Evolutionary conservation across 163 green algal genomes (phyloP), one percentile per base, ranked within the genome.

Genomic region (Picocystis sp.): DNA sequence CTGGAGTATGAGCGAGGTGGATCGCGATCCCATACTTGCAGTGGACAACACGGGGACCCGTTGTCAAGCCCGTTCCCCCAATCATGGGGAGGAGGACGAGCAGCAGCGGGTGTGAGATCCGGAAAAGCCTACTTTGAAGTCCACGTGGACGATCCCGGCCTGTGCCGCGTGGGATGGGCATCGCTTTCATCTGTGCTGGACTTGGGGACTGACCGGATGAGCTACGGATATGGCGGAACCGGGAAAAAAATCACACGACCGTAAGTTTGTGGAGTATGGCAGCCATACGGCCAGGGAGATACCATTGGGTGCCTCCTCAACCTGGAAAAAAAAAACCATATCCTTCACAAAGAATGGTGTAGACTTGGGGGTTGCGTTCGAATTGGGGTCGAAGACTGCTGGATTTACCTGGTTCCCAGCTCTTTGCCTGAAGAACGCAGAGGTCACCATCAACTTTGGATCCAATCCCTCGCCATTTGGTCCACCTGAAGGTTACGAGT

Each of bases 211-310:
- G 74, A 86, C 50, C 48, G 46, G 21, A 53, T 62, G 11, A 63
- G 66, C 34, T 89, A 75, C 62, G 82, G 80, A 3, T 92, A 70
- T 62, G 81, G 81, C 45, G 76, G 82, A 54, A 92, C 81, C 17
- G 2, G 82, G 77, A 44, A 87, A 84, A 84, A 84, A 83, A 61
- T 76, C 56, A 17, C 65, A 83, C 70, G 52, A 52, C 10, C 53
- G 66, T 1, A 52, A 58, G 46, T 91, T 91, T 65, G 72, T 83
- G 11, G 53, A 62, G 34, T 92, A 88, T 50, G 81, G 14, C 42
- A 64, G 29, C 25, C 64, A 13, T 92, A 80, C 56, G 71, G 66
- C 24, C 33, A 62, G 44, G 54, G 66, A 34, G 81, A 93, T 69
- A 66, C 75, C 14, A 68, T 93, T 11, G 75, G 78, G 45, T 86